Evolutionary conservation across 805 yeast species (phyloP).

Genomic region (Alloascoidea africana): DNA sequence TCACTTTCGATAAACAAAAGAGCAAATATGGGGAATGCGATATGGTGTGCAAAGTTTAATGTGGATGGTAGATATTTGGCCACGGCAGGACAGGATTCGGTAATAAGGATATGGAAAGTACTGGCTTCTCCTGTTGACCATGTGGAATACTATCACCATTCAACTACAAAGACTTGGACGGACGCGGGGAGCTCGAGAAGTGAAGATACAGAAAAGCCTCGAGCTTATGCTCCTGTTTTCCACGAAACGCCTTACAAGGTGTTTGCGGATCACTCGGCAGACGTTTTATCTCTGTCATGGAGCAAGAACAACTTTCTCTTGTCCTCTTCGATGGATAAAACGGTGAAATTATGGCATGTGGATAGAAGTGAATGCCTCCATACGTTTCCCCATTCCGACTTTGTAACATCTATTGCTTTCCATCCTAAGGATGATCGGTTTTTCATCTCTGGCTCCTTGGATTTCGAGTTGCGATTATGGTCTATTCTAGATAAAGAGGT

Average conservation of each 20-base stretch:
- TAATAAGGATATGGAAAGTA: slow-evolving; percentile 65
- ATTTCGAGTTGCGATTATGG: slow-evolving; percentile 67
- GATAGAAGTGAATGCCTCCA: slow-evolving; percentile 48
- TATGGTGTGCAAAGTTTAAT: slow-evolving; percentile 62
- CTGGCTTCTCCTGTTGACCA: slow-evolving; percentile 59
- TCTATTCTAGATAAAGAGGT: slow-evolving; percentile 62
- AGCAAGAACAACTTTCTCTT: slow-evolving; percentile 70
- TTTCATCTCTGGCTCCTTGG: slow-evolving; percentile 70
- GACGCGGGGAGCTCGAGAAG: slow-evolving; percentile 2
- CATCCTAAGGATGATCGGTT: slow-evolving; percentile 83
- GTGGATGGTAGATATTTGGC: slow-evolving; percentile 74
- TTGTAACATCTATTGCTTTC: slow-evolving; percentile 66
- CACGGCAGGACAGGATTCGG: slow-evolving; percentile 65
- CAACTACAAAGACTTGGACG: too few species aligned
- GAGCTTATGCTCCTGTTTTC: slow-evolving; percentile 61
- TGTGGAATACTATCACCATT: slow-evolving; percentile 5
- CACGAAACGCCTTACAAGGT: slow-evolving; percentile 45
- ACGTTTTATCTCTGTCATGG: slow-evolving; percentile 74
- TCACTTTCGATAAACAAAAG: too few species aligned
- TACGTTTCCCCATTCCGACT: slow-evolving; percentile 59
- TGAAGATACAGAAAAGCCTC: slow-evolving; percentile 9
- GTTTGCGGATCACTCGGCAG: slow-evolving; percentile 52
- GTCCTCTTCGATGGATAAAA: slow-evolving; percentile 73
- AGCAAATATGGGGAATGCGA: too few species aligned
- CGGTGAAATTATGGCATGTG: slow-evolving; percentile 76